Percentiles rank a stretch among this genome's conserved stretches.
Evolutionary conservation across 192 early-diverging fungal genomes (phyloP).

Genomic region (Coemansia sp.): DNA sequence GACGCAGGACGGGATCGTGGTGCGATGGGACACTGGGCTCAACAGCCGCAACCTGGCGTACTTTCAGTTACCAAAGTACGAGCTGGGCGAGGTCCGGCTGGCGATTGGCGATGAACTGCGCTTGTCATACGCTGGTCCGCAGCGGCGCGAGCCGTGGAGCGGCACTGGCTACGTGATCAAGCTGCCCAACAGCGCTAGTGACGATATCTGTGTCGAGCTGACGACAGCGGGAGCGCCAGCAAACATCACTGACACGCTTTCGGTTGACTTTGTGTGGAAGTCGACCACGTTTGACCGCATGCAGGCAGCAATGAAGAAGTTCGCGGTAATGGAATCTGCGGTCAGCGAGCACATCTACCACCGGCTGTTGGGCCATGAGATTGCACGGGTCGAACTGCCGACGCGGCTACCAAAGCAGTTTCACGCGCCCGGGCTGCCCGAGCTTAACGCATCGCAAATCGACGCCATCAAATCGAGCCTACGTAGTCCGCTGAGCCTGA

Average conservation of each 20-base stretch:
- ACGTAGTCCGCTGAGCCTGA: conserved; percentile 87
- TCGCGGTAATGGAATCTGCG: conserved; percentile 91
- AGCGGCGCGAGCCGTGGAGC: conserved; percentile 78
- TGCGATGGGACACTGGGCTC: conserved; percentile 97
- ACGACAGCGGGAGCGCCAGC: conserved; percentile 64
- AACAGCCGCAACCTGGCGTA: conserved; percentile 90
- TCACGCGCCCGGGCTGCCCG: conserved; percentile 88
- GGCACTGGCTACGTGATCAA: conserved; percentile 90
- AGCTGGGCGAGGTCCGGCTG: conserved; percentile 79
- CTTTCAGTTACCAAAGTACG: conserved; percentile 90
- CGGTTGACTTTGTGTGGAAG: conserved; percentile 99
- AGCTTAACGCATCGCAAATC: conserved; percentile 95
- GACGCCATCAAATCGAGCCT: conserved; percentile 90
- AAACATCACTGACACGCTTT: conserved; percentile 69
- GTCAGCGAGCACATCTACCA: conserved; percentile 97
- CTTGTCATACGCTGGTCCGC: conserved; percentile 80
- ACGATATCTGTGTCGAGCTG: conserved; percentile 95
- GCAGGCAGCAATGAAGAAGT: conserved; percentile 94
- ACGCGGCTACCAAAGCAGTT: conserved; percentile 83
- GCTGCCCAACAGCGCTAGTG: conserved; percentile 87
- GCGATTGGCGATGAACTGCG: conserved; percentile 93
- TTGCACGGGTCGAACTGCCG: conserved; percentile 68
- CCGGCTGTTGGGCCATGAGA: conserved; percentile 85
- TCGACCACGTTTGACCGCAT: conserved; percentile 95
- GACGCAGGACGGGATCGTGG: conserved; percentile 89